These are phyloP conservation scores for Draba incana DNA, from an alignment of 345 rosid species.

Conservation along the genomic window DNA sequence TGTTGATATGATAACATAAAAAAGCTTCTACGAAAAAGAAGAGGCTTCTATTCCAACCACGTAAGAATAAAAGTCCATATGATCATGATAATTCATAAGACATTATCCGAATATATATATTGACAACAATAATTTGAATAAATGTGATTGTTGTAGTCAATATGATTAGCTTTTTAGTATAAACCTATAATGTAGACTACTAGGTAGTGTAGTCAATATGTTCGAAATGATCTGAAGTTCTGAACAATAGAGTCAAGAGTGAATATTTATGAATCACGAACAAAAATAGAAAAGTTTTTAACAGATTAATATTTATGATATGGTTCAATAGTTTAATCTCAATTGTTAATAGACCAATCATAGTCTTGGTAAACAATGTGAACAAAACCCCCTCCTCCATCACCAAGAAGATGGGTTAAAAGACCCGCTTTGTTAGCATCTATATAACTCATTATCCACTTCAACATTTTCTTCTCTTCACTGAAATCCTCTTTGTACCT, in stretches of 20 bases:
- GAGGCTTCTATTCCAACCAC: background rate
- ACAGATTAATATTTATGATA: background rate
- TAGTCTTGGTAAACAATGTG: constrained; percentile 65
- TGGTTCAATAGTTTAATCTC: constrained; percentile 6
- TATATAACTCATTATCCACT: constrained; percentile 72
- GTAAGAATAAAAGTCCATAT: background rate
- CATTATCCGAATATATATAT: background rate
- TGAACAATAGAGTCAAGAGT: too few relatives aligned
- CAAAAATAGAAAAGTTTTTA: background rate
- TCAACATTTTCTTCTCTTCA: constrained; percentile 65
- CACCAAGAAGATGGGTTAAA: constrained; percentile 69
- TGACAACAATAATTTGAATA: background rate
- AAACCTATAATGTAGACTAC: too few relatives aligned
- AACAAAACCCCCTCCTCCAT: constrained; percentile 62
- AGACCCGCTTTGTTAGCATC: constrained; percentile 75
- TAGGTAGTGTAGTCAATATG: too few relatives aligned
- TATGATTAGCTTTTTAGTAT: too few relatives aligned
- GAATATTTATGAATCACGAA: constrained; percentile 9
- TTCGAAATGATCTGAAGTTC: too few relatives aligned
- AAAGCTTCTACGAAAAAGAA: constrained; percentile 7
- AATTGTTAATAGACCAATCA: constrained; percentile 78
- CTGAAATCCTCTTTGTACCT: constrained; percentile 81
- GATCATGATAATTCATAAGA: constrained; percentile 8
- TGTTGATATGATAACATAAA: constrained; percentile 15
- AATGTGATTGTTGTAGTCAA: too few relatives aligned